phyloP scores from a whole-genome alignment of 1,139 yeast species.

The Pichia sp. region DNA sequence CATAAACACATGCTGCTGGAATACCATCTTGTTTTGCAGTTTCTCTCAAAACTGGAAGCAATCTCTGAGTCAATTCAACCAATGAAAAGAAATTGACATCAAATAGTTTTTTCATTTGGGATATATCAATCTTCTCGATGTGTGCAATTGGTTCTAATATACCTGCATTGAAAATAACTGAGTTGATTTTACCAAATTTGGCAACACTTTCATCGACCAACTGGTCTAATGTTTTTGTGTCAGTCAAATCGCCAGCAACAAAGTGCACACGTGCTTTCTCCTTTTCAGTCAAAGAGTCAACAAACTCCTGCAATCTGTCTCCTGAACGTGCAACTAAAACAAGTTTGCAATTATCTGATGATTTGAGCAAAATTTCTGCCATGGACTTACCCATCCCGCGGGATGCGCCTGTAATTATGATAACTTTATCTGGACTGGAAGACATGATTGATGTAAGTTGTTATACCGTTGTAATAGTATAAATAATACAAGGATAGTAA shows the following conservation, averaged over 20 bases:
- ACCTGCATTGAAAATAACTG: constrained; percentile 83
- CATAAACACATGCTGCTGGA: constrained; percentile 62
- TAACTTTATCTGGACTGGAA: constrained; percentile 27
- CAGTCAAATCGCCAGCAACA: constrained; percentile 65
- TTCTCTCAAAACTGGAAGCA: constrained; percentile 55
- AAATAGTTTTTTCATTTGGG: constrained; percentile 59
- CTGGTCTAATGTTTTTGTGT: constrained; percentile 34
- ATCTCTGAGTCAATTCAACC: constrained; percentile 52
- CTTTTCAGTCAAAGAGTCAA: constrained; percentile 33
- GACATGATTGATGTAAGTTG: neutral
- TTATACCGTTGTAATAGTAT: too few species aligned
- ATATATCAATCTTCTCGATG: constrained; percentile 45
- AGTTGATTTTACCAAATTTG: constrained; percentile 58
- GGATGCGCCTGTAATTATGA: constrained; percentile 65
- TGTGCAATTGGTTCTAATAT: constrained; percentile 71
- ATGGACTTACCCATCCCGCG: constrained; percentile 79
- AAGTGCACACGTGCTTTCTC: constrained; percentile 47
- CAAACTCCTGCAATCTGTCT: constrained; percentile 42
- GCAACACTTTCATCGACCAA: constrained; percentile 47
- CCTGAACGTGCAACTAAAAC: constrained; percentile 73
- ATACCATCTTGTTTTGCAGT: constrained; percentile 32
- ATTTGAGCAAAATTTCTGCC: constrained; percentile 47
- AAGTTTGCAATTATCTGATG: constrained; percentile 39
- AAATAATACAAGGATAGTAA: too few species aligned
- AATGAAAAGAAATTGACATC: constrained; percentile 77